Evolutionary conservation across 2,329 filamentous ascomycete species (phyloP).

Genomic region (Cladobotryum protrusum): DNA sequence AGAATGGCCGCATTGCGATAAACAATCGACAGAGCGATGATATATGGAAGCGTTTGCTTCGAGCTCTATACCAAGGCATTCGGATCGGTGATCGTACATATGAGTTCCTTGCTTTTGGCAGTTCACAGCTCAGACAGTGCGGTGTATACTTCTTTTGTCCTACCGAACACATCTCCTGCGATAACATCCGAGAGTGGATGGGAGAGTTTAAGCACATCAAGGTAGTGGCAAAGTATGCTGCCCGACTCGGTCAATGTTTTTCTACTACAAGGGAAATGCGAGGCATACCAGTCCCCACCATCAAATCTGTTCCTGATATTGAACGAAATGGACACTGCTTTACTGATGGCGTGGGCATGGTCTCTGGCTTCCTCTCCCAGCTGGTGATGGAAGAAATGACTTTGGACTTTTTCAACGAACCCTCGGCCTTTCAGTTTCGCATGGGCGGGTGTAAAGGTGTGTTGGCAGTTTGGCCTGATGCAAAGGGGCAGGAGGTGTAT

Average conservation of each 20-base stretch:
- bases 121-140: constrained; percentile 88
- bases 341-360: constrained; percentile 88
- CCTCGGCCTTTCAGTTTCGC: constrained; percentile 86
- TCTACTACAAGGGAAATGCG: constrained; percentile 79
- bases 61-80: constrained; percentile 71
- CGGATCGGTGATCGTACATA: constrained; percentile 74
- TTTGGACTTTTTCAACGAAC: constrained; percentile 50
- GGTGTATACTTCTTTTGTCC: constrained; percentile 90
- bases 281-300: constrained; percentile 53
- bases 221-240: constrained; percentile 82
- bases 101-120: constrained; percentile 89
- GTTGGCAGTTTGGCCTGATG: constrained; percentile 65
- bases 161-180: constrained; percentile 58
- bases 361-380: constrained; percentile 71
- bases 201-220: constrained; percentile 76
- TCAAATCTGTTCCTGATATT: constrained; percentile 63
- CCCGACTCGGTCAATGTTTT: constrained; percentile 88
- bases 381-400: constrained; percentile 67
- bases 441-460: constrained; percentile 91
- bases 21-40: constrained; percentile 56
- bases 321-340: constrained; percentile 64
- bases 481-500: constrained; percentile 61
- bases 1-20: constrained; percentile 48
- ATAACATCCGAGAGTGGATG: constrained; percentile 79
- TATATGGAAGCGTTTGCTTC: constrained; percentile 67